Conservation (phyloP, 1,284 basidiomycete species). For the Chalciporus sp. region DNA sequence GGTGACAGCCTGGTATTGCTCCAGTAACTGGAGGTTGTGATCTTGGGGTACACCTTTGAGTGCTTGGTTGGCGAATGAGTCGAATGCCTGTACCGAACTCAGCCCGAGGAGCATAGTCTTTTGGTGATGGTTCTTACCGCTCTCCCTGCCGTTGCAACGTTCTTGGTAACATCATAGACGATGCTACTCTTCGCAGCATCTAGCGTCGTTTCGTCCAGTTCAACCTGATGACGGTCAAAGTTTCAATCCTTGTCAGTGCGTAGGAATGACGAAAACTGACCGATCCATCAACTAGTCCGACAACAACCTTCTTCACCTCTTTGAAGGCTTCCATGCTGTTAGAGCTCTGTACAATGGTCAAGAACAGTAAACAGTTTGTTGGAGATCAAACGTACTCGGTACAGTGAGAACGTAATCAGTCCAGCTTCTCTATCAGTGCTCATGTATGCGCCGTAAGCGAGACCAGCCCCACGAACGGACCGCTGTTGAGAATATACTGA, state of each 20-base stretch:
- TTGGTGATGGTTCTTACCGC: conserved; percentile 61
- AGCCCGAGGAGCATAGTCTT: not conserved
- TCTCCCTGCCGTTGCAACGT: conserved; percentile 81
- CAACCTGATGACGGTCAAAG: conserved; percentile 55
- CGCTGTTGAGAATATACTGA: conserved; percentile 45
- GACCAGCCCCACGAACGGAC: conserved; percentile 87
- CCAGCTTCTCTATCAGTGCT: conserved; percentile 83
- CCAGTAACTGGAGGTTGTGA: conserved; percentile 73
- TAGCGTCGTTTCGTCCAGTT: conserved; percentile 80
- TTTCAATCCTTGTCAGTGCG: not conserved
- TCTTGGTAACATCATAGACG: conserved; percentile 81
- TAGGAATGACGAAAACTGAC: conserved; percentile 49
- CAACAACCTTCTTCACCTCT: conserved; percentile 78
- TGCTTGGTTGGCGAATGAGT: conserved; percentile 86
- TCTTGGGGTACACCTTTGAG: conserved; percentile 80
- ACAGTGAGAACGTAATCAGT: conserved; percentile 79
- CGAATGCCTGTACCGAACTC: conserved; percentile 55
- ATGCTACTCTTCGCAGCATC: conserved; percentile 93
- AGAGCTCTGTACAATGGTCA: conserved; percentile 65
- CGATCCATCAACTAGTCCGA: conserved; percentile 75
- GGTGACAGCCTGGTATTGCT: conserved; percentile 78
- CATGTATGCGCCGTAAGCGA: conserved; percentile 92
- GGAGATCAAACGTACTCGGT: conserved; percentile 58
- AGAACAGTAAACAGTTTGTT: not conserved
- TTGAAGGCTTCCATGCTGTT: conserved; percentile 84